Evolutionary conservation across 192 early-diverging fungal genomes (phyloP), one percentile per base, ranked within the genome.

Genomic region (Entomortierella beljakovae): DNA sequence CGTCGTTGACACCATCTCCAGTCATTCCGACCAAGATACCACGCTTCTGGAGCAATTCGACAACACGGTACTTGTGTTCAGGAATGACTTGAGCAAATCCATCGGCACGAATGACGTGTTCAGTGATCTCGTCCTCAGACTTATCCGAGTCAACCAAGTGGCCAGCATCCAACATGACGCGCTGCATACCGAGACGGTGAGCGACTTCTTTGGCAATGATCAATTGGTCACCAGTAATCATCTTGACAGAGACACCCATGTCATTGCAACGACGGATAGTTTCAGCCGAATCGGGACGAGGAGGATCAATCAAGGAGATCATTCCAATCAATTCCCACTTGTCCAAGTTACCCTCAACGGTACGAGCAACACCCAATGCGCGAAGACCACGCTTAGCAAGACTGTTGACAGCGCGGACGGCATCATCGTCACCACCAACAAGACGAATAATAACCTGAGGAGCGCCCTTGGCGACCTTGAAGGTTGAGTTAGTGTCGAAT

Each of bases 61-160:
- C 97, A n/a, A 98, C 96, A 34, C 91, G 88, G 86, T 94, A 97
- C 84, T 98, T 98, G 93, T 98, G 96, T 82, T 98, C 97, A 57
- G 97, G 97, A 84, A 96, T 97, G 34, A 98, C 97, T 80, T 97
- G 94, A 20, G 95, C 97, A 83, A 98, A 98, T 57, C 97, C 97
- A 83, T 98, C 97, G 18, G 94, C 93, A 59, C 94, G 92, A 51
- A 89, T 84, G 66, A 90, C 91, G 75, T 94, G 91, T 80, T 94
- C 89, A 51, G 92, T 94, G 20, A 97, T 83, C 73, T 92, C 91
- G 61, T 92, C 92, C 70, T 98, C 96, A 26, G 85, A 84, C 55
- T 87, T 89, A 61, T 85, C 82, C 18, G 91, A 85, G 72, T 96
- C 94, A 11, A 95, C 91, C 37, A 98, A 86, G 65, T 93, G 92